phyloP scores from a whole-genome alignment of 768 basidiomycete genomes.

The Boletus tomentosulus region DNA sequence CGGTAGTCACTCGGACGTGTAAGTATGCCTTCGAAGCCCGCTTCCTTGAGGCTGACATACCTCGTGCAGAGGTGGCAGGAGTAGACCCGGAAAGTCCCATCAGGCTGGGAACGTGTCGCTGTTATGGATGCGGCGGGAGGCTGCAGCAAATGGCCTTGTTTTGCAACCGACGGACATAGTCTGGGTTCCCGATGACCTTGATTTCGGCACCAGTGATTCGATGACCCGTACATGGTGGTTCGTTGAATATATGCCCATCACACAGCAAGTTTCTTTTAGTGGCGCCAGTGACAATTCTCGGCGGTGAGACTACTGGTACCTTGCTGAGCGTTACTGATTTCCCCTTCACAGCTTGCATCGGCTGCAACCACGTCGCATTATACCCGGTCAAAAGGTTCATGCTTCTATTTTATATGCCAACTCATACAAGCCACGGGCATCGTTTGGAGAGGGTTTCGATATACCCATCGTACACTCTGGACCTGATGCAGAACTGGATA shows the following conservation, averaged over 20 bases:
- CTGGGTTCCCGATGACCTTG: conserved; percentile 26
- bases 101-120: conserved; percentile 24
- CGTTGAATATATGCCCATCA: conserved; percentile 24
- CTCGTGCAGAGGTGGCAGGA: conserved; percentile 20
- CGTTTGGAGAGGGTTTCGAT: conserved; percentile 22
- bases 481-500: conserved; percentile 3
- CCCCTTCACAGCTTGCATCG: conserved; percentile 10
- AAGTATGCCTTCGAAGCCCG: no score
- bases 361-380: conserved; percentile 19
- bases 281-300: conserved; percentile 14
- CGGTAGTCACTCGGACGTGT: no score
- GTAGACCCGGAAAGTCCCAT: conserved; percentile 15
- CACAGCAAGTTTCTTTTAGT: conserved; percentile 18
- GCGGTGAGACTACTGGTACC: conserved; percentile 8
- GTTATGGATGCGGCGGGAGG: no score
- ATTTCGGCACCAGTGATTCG: conserved; percentile 19
- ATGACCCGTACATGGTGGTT: conserved; percentile 14
- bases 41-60: background rate
- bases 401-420: conserved; percentile 22
- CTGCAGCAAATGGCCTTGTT: conserved; percentile 17
- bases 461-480: conserved; percentile 8
- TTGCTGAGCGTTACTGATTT: background rate
- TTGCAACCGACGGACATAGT: conserved; percentile 25
- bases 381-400: background rate
- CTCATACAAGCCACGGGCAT: conserved; percentile 16